Conservation (phyloP, 139 green algal species). For the Tetratostichococcus sp. region DNA sequence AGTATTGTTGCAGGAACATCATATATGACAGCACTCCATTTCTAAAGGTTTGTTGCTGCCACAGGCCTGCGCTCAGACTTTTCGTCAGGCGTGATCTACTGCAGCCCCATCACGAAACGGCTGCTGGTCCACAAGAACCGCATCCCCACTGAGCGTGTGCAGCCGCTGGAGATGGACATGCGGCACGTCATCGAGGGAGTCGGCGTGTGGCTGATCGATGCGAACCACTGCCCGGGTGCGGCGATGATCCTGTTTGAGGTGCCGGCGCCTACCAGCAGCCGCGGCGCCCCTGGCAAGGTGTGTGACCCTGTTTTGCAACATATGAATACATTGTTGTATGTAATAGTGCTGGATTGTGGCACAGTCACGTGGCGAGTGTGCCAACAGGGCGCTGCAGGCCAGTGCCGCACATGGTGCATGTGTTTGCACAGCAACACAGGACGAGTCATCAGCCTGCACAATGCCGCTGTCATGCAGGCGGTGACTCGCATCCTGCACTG, state of each 20-base stretch:
- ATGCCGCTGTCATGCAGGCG: background rate
- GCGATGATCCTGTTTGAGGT: slow-evolving; percentile 70
- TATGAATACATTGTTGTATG: too few species aligned
- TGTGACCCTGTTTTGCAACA: too few species aligned
- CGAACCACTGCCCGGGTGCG: slow-evolving; percentile 78
- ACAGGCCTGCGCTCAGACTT: slow-evolving; percentile 22
- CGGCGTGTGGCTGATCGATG: slow-evolving; percentile 57
- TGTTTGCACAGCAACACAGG: too few species aligned
- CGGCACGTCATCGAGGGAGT: slow-evolving; percentile 35
- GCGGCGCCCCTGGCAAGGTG: too few species aligned
- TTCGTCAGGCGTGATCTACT: slow-evolving; percentile 52
- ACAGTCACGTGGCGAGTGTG: too few species aligned
- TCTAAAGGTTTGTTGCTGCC: background rate
- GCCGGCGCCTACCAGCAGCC: slow-evolving; percentile 8
- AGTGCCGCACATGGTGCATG: too few species aligned
- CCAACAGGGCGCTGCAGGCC: too few species aligned
- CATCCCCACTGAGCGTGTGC: slow-evolving; percentile 26
- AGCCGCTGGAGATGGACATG: slow-evolving; percentile 29
- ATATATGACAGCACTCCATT: too few species aligned
- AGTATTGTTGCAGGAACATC: too few species aligned
- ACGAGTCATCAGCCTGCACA: too few species aligned
- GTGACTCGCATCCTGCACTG: slow-evolving; percentile 58
- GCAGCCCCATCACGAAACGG: slow-evolving; percentile 42
- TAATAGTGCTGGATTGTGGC: too few species aligned
- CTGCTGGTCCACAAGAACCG: slow-evolving; percentile 48